Percentiles rank a stretch among this genome's conserved stretches.
These are phyloP conservation scores for Termitomyces bulborhizus DNA, from an alignment of 768 basidiomycete species.

Conservation along the genomic window DNA sequence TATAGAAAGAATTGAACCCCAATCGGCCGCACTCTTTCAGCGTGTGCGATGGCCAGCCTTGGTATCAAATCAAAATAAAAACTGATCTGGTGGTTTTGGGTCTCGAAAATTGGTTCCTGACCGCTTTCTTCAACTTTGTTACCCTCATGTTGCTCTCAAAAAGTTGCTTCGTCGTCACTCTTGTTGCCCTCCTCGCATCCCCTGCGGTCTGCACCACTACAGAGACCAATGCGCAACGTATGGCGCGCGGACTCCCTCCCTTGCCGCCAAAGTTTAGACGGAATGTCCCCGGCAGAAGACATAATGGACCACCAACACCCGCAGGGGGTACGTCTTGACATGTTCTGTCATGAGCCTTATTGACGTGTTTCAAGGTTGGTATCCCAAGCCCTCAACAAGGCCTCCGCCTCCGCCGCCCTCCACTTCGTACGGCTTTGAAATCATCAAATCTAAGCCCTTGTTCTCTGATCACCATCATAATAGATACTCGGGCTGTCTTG, in stretches of 20 bases:
- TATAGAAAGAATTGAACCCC: neutral
- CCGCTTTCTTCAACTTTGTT: neutral
- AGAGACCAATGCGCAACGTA: conserved; percentile 36
- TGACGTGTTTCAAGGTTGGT: conserved; percentile 10
- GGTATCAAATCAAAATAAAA: conserved; percentile 1
- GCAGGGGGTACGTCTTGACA: conserved; percentile 17
- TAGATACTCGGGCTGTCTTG: conserved; percentile 29
- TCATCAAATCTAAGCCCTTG: neutral
- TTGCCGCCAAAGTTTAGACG: conserved; percentile 29
- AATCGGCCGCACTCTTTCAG: neutral
- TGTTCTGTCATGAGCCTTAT: neutral
- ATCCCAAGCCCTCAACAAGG: conserved; percentile 7
- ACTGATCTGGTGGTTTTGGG: neutral
- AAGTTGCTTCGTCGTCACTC: conserved; percentile 16
- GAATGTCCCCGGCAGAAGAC: conserved; percentile 19
- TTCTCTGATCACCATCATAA: neutral
- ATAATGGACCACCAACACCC: conserved; percentile 19
- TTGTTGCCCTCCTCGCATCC: conserved; percentile 18
- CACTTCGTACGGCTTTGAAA: conserved; percentile 17
- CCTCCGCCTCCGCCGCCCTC: conserved; percentile 22
- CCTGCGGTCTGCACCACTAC: conserved; percentile 15
- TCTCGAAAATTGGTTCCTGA: neutral
- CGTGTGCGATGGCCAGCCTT: conserved; percentile 3
- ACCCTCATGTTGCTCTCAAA: conserved; percentile 16
- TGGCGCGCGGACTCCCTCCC: conserved; percentile 40